Base-by-base conservation (phyloP, 75 land plant species). In the Pinus tabuliformis region DNA sequence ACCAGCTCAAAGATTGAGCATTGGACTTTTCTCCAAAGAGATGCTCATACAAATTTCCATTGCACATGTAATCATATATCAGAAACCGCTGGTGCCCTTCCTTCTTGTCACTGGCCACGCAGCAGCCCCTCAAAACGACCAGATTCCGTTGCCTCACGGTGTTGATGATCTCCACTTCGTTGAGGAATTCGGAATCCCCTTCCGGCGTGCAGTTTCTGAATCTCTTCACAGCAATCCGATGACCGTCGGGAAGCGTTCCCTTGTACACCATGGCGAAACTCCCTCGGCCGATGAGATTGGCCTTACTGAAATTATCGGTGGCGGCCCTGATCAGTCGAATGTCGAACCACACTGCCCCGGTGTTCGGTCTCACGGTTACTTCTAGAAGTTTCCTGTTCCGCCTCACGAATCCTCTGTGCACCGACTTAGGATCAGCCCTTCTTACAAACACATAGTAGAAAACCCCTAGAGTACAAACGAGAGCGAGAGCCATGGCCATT, bases 251-350 rank as follows among this genome's bases (percentile, higher is more conserved):
- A 12, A 93, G 74, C 1, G 56, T 57, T 22, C 95, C 93, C 70
- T 85, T 86, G 83, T 93, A 93, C 39, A 93, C 95, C 14, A 73
- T 24, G 13, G 84, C 95, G 77, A 83, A 90, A 21, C 95, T 92
- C 2, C 95, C 95, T 74, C 79, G 79, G 18, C 93, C 95, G 24
- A 92, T 82, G 14, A 92, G 73, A 65, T 84, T 81, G 65, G 77
- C 79, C 33, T 65, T 57, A 6, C 89, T 82, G 80, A 92, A 92
- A 18, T 82, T 79, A 26, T 70, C 58, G 8, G 95, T 92, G 11
- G 75, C 59, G 65, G 2, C 3, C 54, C 54, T 49, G 12, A 49
- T 49, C 54, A 49, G 2, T 49, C 54, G 54, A 49, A 83, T 78
- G 9, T 75, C 73, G 75, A 73, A 92, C 90, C 86, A 84, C 49